Conservation (phyloP, 2,329 filamentous ascomycete species). For the Bipolaris victoriae region DNA sequence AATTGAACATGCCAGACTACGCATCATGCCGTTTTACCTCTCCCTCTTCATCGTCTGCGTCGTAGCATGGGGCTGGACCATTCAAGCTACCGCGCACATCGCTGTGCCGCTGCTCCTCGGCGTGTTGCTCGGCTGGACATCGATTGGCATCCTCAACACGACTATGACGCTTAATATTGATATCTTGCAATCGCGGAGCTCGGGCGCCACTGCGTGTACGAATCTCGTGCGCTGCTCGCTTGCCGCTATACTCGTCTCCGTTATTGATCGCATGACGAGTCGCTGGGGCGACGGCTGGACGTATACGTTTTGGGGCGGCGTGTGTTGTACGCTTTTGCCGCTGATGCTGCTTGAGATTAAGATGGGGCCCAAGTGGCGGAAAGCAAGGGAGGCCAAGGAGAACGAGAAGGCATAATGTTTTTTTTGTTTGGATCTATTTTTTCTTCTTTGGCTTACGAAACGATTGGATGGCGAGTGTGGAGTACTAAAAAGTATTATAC, state of each 20-base stretch:
- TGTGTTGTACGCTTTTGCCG: constrained; percentile 33
- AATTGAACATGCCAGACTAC: constrained; percentile 36
- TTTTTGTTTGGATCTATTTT: background rate
- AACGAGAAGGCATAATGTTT: constrained; percentile 12
- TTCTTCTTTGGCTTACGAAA: background rate
- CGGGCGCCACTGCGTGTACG: constrained; percentile 36
- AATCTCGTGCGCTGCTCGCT: constrained; percentile 37
- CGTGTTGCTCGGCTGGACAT: constrained; percentile 35
- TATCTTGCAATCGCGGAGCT: constrained; percentile 35
- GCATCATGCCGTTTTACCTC: constrained; percentile 38
- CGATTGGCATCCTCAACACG: constrained; percentile 37
- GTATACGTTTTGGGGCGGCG: constrained; percentile 34
- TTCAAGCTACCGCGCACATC: constrained; percentile 29
- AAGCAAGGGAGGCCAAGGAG: constrained; percentile 26
- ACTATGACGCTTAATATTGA: constrained; percentile 42
- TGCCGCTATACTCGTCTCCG: constrained; percentile 31
- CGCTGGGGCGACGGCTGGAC: constrained; percentile 35
- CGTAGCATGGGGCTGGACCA: constrained; percentile 36
- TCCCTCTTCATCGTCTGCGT: constrained; percentile 35
- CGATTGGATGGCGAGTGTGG: background rate
- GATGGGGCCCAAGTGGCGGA: constrained; percentile 34
- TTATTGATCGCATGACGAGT: constrained; percentile 33
- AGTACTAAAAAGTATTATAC: constrained; percentile 11
- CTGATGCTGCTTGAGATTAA: constrained; percentile 38
- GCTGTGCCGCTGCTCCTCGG: constrained; percentile 31